phyloP scores from a whole-genome alignment of 2,329 filamentous ascomycete species.

The Claviceps cyperi region DNA sequence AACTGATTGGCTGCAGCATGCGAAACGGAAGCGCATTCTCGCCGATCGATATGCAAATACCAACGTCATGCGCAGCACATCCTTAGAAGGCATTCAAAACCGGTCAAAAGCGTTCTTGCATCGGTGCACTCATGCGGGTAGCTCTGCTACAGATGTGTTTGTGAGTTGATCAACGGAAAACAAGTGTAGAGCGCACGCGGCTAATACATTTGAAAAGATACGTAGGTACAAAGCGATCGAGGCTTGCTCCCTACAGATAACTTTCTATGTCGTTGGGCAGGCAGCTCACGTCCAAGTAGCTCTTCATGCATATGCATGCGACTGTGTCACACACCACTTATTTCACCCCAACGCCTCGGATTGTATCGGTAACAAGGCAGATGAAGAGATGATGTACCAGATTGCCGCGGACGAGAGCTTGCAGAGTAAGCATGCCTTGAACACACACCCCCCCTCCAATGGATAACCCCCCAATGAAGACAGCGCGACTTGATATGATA shows the following conservation, averaged over 20 bases:
- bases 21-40: constrained; percentile 45
- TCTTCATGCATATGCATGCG: constrained; percentile 54
- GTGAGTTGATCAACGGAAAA: constrained; percentile 23
- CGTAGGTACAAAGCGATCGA: neutral
- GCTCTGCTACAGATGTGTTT: constrained; percentile 36
- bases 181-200: neutral
- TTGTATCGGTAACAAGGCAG: constrained; percentile 38
- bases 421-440: constrained; percentile 42
- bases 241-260: neutral
- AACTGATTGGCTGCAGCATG: constrained; percentile 32
- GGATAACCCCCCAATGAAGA: neutral
- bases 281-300: constrained; percentile 9
- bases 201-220: constrained; percentile 1
- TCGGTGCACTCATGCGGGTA: constrained; percentile 29
- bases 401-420: constrained; percentile 53
- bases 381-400: constrained; percentile 53
- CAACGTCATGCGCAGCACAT: constrained; percentile 43
- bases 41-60: constrained; percentile 56
- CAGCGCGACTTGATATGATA: neutral
- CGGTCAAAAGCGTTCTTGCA: constrained; percentile 40
- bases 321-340: constrained; percentile 55
- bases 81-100: constrained; percentile 42
- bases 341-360: constrained; percentile 51
- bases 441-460: neutral
- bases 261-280: neutral